Base-by-base conservation (phyloP, 2,329 filamentous ascomycete genomes). In the Colletotrichum coccodes region DNA sequence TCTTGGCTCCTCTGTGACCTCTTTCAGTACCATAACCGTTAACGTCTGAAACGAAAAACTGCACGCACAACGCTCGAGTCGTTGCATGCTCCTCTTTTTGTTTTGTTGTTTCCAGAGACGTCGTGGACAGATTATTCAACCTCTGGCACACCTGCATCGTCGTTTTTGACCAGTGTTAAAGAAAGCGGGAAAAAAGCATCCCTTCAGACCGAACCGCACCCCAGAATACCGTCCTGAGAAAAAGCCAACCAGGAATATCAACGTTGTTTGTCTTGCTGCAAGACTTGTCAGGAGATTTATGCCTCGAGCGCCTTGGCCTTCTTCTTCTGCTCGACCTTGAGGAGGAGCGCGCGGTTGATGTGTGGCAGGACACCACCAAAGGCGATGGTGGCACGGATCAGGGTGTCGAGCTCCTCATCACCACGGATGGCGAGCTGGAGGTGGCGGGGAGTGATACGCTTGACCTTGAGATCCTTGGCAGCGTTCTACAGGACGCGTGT, bases 381-480 rank as follows among this genome's bases (percentile, higher is more conserved):
- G 70, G 96, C 96, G 78, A 99, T 99, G 71, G 96, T 99, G 66
- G 96, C 96, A 76, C 95, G 93, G 80, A 99, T 98, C 67, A 99
- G 88, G 28, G 95, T 98, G 81, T 99, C 96, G 75, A 99, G 88
- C 84, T 99, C 96, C 85, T 99, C 96, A 82, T 99, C 96, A 79
- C 96, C 96, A 78, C 96, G 94, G 79, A 99, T 99, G 76, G 96
- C 96, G 72, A 99, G 93, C 83, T 99, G 96, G 73, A 99, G 86
- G 83, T 99, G 96, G 81, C 96, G 95, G 64, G 96, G 96, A 14
- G 95, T 98, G 83, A 99, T 99, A 84, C 96, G 96, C 91, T 98
- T 99, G 85, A 98, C 96, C 85, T 98, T 99, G 79, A 98, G 92
- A 83, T 99, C 96, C 89, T 98, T 98, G 82, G 96, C 96, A 61